Evolutionary conservation across 805 yeast genomes (phyloP), one percentile per base, ranked within the genome.

Genomic region (Pichia paraexigua): DNA sequence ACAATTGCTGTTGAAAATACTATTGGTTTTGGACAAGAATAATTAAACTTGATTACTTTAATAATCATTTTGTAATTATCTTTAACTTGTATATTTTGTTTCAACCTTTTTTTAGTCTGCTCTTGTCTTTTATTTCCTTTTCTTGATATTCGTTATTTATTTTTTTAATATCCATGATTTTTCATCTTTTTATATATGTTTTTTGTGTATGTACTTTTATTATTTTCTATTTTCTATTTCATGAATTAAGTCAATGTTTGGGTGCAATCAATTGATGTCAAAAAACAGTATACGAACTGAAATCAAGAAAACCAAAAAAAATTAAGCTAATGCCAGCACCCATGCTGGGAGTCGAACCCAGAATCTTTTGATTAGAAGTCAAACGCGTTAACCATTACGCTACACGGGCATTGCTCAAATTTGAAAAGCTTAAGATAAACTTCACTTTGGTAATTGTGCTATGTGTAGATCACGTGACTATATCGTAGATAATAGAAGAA

Each of bases 21-120:
- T 17, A 94, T 94, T 66, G 99, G 99, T 46, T 94, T 94, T 67
- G 99, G 99, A 53, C 98, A 94, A 73, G 99, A 94, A 76, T 92
- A 73, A 48, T 46, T 7, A 15, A 32, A 32, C 4, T 49, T 45
- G 35, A 30, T 30, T 30, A 30, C 6, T 30, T 13, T 13, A 13
- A 13, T 30, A 30, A 30, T 30, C 35, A 13, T 30, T 30, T 30
- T 30, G 35, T 30, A 30, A 30, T 30, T 25, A 20, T 43, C 25
- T 24, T 24, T 41, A 18, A 25, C 17, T 28, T 43, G 32, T 20
- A 43, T 30, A 28, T 43, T 24, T 24, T 20, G 32, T 43, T n/a
- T 21, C 7, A 24, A 15, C 15, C 21, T 32, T 41, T 22, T 41
- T 25, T 35, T 35, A n/a, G 39, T 35, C 30, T 27, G 25, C 25